Evolutionary conservation across 345 rosid genomes (phyloP).

Genomic region (Erysimum cheiranthoides): DNA sequence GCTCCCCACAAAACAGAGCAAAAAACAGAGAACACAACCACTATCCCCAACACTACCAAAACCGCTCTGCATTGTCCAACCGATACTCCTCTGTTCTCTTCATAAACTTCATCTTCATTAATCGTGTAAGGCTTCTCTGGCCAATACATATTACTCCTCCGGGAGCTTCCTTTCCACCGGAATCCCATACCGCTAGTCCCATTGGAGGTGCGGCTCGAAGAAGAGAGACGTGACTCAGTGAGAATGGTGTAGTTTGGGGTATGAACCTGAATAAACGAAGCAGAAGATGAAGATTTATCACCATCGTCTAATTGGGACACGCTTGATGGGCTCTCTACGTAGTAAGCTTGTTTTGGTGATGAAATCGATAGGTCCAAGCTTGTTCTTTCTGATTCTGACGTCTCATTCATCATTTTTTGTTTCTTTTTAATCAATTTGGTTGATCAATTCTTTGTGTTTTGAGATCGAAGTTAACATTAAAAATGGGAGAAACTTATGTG

Average conservation of each 20-base stretch:
- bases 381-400: slow-evolving; percentile 79
- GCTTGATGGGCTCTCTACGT: slow-evolving; percentile 81
- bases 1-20: slow-evolving; percentile 87
- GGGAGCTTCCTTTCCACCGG: slow-evolving; percentile 58
- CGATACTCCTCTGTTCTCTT: slow-evolving; percentile 48
- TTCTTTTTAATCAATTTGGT: neutral
- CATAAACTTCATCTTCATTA: slow-evolving; percentile 63
- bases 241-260: slow-evolving; percentile 47
- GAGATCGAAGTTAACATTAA: neutral
- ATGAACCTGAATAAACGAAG: slow-evolving; percentile 41
- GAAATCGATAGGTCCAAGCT: slow-evolving; percentile 75
- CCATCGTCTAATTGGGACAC: slow-evolving; percentile 71
- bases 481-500: neutral
- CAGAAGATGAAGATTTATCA: slow-evolving; percentile 70
- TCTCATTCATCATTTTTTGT: slow-evolving; percentile 54
- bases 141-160: slow-evolving; percentile 73
- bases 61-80: slow-evolving; percentile 61
- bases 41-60: slow-evolving; percentile 56
- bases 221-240: slow-evolving; percentile 47
- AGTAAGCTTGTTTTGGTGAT: slow-evolving; percentile 77
- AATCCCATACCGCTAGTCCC: slow-evolving; percentile 48
- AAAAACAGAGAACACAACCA: slow-evolving; percentile 60
- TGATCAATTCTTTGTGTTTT: neutral
- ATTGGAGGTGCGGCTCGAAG: slow-evolving; percentile 43
- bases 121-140: slow-evolving; percentile 69